phyloP scores from a whole-genome alignment of 176 grass and related monocot species.

The Coix lacrymajobi region DNA sequence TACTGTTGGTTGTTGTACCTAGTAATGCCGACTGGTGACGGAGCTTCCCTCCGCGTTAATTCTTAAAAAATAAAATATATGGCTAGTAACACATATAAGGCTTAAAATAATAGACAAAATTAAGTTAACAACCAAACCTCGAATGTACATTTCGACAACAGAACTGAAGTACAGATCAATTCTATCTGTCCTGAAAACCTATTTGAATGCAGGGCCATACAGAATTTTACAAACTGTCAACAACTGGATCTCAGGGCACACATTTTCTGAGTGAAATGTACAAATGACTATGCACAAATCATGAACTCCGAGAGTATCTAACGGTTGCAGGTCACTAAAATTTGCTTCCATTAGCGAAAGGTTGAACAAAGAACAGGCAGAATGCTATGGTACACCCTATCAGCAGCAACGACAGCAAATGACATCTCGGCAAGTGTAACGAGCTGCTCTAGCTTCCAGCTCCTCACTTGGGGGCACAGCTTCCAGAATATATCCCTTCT shows the following conservation, averaged over 20 bases:
- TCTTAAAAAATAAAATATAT: background rate
- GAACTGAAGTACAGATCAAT: background rate
- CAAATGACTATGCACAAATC: conserved; percentile 21
- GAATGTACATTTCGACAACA: background rate
- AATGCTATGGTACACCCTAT: conserved; percentile 36
- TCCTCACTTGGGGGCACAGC: conserved; percentile 65
- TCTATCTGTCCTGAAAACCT: background rate
- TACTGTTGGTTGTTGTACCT: too few species aligned
- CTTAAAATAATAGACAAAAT: background rate
- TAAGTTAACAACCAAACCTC: background rate
- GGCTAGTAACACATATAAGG: background rate
- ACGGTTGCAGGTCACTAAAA: conserved; percentile 15
- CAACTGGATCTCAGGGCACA: background rate
- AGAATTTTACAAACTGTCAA: background rate
- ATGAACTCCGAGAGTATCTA: conserved; percentile 10
- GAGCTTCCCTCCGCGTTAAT: background rate
- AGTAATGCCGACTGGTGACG: background rate
- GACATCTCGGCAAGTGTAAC: conserved; percentile 71
- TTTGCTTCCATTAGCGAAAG: conserved; percentile 20
- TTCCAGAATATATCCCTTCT: conserved; percentile 56
- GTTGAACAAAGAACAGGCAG: conserved; percentile 11
- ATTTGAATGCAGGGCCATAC: background rate
- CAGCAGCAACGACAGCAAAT: conserved; percentile 83
- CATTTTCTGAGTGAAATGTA: conserved; percentile 27
- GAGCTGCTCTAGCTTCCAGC: conserved; percentile 61